Evolutionary conservation across 306 rosid species (phyloP).

Genomic region (Bauhinia variegata): DNA sequence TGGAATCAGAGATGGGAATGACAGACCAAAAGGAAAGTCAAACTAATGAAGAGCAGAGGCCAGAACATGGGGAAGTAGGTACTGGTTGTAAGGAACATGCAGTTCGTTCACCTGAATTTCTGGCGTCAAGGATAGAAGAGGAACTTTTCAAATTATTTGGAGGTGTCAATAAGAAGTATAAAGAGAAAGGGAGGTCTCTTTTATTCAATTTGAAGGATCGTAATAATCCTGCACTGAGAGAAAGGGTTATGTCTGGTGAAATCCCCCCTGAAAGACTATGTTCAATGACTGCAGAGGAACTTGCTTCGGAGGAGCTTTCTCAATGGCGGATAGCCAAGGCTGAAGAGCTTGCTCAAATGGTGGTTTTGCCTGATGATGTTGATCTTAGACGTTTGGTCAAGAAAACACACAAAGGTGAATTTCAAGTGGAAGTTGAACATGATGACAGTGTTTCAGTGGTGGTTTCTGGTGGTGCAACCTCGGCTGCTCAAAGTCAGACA

Average conservation of each 20-base stretch:
- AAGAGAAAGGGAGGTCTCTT: constrained; percentile 98
- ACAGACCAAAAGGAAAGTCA: constrained; percentile 48
- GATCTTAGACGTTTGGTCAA: constrained; percentile 86
- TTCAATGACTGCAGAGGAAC: constrained; percentile 97
- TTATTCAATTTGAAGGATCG: constrained; percentile 94
- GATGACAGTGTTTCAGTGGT: constrained; percentile 59
- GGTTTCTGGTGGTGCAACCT: constrained; percentile 60
- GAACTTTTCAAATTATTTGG: constrained; percentile 91
- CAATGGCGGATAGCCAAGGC: constrained; percentile 99
- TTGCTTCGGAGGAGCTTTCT: constrained; percentile 98
- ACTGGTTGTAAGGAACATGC: constrained; percentile 40
- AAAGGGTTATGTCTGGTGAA: constrained; percentile 87
- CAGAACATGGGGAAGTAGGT: constrained; percentile 42
- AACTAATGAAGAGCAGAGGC: constrained; percentile 47
- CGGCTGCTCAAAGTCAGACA: constrained; percentile 43
- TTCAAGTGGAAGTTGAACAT: constrained; percentile 90
- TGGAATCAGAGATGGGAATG: constrained; percentile 66
- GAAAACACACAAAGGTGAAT: constrained; percentile 96
- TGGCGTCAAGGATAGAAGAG: constrained; percentile 75
- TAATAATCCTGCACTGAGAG: constrained; percentile 88
- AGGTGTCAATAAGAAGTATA: constrained; percentile 98
- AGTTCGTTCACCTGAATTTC: constrained; percentile 51
- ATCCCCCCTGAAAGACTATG: constrained; percentile 79
- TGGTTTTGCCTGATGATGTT: constrained; percentile 84
- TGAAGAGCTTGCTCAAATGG: constrained; percentile 97